Conservation (phyloP, 2,329 filamentous ascomycete genomes). For the Immersiporthe knoxdaviesiana region DNA sequence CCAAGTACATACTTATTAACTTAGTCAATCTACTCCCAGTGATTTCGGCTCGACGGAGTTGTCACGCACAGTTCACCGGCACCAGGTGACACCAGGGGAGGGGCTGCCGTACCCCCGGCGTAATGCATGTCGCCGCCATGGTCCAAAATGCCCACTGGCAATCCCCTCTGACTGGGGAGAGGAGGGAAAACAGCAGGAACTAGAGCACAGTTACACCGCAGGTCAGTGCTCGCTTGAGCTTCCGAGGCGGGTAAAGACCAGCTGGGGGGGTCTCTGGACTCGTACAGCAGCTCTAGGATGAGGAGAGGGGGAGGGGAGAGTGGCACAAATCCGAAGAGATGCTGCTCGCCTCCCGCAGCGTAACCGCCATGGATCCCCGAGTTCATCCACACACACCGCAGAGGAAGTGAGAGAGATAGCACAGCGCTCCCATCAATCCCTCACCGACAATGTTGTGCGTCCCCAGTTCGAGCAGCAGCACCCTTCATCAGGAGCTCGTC, state of each 20-base stretch:
- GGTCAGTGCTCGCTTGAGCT: too few relatives aligned
- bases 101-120: background rate
- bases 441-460: background rate
- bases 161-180: too few relatives aligned
- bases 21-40: background rate
- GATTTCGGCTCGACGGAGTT: background rate
- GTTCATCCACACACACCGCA: background rate
- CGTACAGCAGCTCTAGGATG: conserved; percentile 11
- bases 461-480: too few relatives aligned
- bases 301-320: too few relatives aligned
- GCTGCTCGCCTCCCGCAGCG: background rate
- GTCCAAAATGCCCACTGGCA: background rate
- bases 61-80: background rate
- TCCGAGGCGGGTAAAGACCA: background rate
- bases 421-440: background rate
- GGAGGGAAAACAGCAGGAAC: background rate
- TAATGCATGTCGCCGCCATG: background rate
- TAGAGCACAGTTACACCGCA: background rate
- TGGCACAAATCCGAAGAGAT: background rate
- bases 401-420: background rate
- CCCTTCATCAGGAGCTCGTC: too few relatives aligned
- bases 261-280: background rate
- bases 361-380: conserved; percentile 5
- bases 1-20: too few relatives aligned
- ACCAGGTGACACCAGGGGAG: too few relatives aligned